A percentile compares a stretch with the other conserved stretches of the same genome.
phyloP scores from a whole-genome alignment of 2,329 filamentous ascomycete genomes.

The Pseudocercospora fijiensis region DNA sequence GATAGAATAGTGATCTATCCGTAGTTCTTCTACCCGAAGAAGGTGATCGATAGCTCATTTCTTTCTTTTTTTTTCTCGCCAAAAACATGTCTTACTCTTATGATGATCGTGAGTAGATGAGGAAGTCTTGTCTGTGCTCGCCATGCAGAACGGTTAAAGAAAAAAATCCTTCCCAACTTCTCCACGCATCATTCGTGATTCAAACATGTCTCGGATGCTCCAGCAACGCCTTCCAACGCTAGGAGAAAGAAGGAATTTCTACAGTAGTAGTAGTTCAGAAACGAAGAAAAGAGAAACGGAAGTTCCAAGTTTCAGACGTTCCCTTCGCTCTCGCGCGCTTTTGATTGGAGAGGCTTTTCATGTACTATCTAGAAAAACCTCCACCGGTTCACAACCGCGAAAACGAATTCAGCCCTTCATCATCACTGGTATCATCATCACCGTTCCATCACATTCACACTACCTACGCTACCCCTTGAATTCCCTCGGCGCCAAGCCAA shows the following conservation, averaged over 20 bases:
- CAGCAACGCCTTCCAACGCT: not conserved
- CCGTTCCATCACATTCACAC: no score
- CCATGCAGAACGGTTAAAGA: not conserved
- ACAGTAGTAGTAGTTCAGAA: no score
- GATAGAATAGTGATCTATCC: no score
- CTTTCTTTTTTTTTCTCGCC: no score
- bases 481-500: not conserved
- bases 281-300: not conserved
- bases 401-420: not conserved
- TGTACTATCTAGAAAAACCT: not conserved
- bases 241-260: not conserved
- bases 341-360: not conserved
- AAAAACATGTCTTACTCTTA: no score
- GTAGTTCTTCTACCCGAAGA: no score
- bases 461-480: not conserved
- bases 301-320: not conserved
- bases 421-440: not conserved
- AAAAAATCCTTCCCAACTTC: not conserved
- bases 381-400: slow-evolving; percentile 5
- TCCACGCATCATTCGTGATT: not conserved
- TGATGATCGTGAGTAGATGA: no score
- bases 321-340: not conserved
- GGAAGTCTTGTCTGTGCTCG: no score
- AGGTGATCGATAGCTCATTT: no score
- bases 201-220: not conserved